Conservation (phyloP, 768 basidiomycete genomes). For the Boletus coccyginus region DNA sequence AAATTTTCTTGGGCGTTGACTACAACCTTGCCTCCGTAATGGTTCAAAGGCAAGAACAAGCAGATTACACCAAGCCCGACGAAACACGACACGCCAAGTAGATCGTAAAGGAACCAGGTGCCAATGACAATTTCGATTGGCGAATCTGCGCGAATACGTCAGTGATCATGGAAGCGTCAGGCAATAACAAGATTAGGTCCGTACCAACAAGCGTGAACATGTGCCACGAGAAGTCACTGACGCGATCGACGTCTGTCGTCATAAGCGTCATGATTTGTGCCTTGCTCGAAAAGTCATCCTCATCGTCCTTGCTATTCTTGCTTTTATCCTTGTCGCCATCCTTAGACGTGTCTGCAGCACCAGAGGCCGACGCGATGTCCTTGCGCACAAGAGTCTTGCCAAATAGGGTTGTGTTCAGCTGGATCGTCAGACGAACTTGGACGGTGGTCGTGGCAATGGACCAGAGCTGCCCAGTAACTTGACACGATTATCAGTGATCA, state of each 20-base stretch:
- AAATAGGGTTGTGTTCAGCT: slow-evolving; percentile 82
- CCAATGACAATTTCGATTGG: slow-evolving; percentile 79
- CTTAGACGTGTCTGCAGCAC: slow-evolving; percentile 24
- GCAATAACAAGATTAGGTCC: slow-evolving; percentile 13
- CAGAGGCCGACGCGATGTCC: slow-evolving; percentile 69
- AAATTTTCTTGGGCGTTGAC: slow-evolving; percentile 77
- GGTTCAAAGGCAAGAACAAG: slow-evolving; percentile 74
- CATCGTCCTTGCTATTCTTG: slow-evolving; percentile 26
- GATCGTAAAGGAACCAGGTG: slow-evolving; percentile 67
- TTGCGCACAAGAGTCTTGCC: slow-evolving; percentile 85
- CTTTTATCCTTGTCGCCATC: slow-evolving; percentile 18
- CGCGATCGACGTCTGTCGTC: slow-evolving; percentile 92
- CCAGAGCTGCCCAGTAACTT: slow-evolving; percentile 71
- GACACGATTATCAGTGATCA: slow-evolving; percentile 7
- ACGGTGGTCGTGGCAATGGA: slow-evolving; percentile 64
- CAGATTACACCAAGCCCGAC: slow-evolving; percentile 76
- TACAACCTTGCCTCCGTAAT: slow-evolving; percentile 78
- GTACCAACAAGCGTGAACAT: slow-evolving; percentile 69
- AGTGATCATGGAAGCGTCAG: neutral
- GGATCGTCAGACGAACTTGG: slow-evolving; percentile 67
- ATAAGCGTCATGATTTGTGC: slow-evolving; percentile 92
- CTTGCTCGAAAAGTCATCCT: slow-evolving; percentile 63
- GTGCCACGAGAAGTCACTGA: slow-evolving; percentile 83
- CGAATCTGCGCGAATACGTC: slow-evolving; percentile 45
- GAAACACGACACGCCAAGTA: slow-evolving; percentile 78